Evolutionary conservation across 805 yeast species (phyloP), one percentile per base, ranked within the genome.

Genomic region (Wickerhamiella qilinensis): DNA sequence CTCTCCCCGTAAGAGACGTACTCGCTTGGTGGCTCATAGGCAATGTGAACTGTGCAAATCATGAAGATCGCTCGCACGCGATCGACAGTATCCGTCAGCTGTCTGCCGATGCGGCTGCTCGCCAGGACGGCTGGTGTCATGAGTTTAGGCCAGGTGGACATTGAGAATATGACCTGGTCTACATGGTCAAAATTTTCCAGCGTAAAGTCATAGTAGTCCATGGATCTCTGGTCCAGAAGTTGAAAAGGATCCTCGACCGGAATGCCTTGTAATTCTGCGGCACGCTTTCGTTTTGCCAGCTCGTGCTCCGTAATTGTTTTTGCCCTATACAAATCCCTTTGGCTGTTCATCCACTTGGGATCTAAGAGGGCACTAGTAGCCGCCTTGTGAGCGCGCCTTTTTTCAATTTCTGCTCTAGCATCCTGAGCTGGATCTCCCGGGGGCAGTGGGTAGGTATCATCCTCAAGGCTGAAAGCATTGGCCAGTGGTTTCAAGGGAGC

Each of bases 271-370:
- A 47, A 42, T 28, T 47, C 55, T 17, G 46, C 55, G 39, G 83
- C 64, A 54, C 70, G 71, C 38, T 80, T 75, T 46, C 97, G 68
- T 14, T 67, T 62, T 38, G 75, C 77, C 42, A 79, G 74, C 44
- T 86, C 94, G 39, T 67, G 68, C 4, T 72, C 61, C 2, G 79
- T 70, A 19, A 83, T 58, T 0, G 93, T 70, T 45, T 74, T 75
- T 40, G 85, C 74, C 48, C 96, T 67, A 53, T 78, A 72, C 38
- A 85, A 56, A 46, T 76, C 86, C 35, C 72, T 59, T 35, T 69
- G 65, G 14, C 65, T 63, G 19, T 69, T 72, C 17, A 73, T 62
- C 78, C 79, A 72, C 27, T 46, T 43, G 22, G 45, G 41, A 39
- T 42, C 39, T 12, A 36, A 37, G 11, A 36, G 22, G 12, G 35